These are phyloP conservation scores for Xylaria telfairii DNA, from an alignment of 495 filamentous ascomycete species.

Conservation along the genomic window DNA sequence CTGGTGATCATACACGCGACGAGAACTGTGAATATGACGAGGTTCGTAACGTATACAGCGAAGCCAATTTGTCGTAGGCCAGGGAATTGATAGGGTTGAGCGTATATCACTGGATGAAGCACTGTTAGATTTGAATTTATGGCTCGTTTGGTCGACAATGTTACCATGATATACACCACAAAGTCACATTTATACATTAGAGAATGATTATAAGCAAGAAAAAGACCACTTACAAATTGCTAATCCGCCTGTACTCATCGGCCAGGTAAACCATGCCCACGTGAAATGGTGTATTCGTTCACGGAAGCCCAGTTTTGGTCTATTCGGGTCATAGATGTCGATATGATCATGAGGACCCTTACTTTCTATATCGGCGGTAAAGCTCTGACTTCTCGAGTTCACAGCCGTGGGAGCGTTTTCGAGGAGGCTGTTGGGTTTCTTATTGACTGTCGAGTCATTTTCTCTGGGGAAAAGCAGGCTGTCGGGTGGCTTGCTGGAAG, in stretches of 20 bases:
- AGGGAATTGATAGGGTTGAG: constrained; percentile 64
- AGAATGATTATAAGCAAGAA: background rate
- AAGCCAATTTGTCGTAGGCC: constrained; percentile 66
- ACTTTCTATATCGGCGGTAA: constrained; percentile 15
- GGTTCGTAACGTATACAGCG: constrained; percentile 66
- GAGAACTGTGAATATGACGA: constrained; percentile 63
- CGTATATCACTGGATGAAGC: constrained; percentile 50
- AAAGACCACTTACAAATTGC: constrained; percentile 15
- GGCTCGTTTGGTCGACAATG: too few relatives aligned
- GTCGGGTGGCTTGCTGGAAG: background rate
- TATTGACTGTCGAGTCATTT: background rate
- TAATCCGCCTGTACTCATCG: constrained; percentile 26
- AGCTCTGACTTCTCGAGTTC: constrained; percentile 16
- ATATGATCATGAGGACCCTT: background rate
- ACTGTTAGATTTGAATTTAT: constrained; percentile 11
- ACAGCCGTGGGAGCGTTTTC: constrained; percentile 12
- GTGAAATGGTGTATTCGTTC: constrained; percentile 28
- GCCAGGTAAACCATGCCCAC: constrained; percentile 27
- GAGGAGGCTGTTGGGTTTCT: background rate
- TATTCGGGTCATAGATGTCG: constrained; percentile 23
- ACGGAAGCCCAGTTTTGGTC: constrained; percentile 20
- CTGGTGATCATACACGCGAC: constrained; percentile 58
- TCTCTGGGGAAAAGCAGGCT: background rate
- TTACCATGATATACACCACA: background rate
- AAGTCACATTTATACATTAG: background rate